Base-by-base conservation (phyloP, 441 rosid species). In the Pelargonium australe region DNA sequence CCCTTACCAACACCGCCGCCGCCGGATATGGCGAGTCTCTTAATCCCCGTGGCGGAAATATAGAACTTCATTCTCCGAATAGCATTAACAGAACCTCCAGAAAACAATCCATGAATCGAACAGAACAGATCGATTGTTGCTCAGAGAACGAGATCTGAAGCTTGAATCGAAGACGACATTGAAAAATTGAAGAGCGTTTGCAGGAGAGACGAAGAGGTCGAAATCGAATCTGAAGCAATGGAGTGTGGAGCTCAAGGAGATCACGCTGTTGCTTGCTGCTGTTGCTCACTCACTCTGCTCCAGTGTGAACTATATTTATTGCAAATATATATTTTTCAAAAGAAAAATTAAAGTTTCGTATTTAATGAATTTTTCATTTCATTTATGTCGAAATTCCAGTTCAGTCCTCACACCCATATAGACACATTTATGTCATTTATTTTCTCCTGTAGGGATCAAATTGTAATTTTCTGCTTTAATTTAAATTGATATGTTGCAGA, bases 31-130 rank as follows among this genome's bases (percentile, higher is more conserved):
- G 84, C 78, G 44, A 87, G 79, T 74, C 76, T 87, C 85, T 84
- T 91, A 37, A 91, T 81, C 73, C 87, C 96, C 14, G 80, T 67
- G 61, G 88, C 80, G 37, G 94, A 91, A 75, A 88, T 80, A 81
- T 85, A 84, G 28, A 85, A 81, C 91, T 85, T 91, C 94, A 88
- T 87, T 41, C 64, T 67, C 73, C 14, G 17, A 55, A 7, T 28
- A 28, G 34, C 34, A 28, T 28, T 0, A 28, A 28, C 34, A 28
- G 34, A 28, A 28, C 34, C 64, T 28, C 64, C 73, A 80, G 64
- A 64, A 7, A 55, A 17, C 67, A 67, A 75, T 78, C 81, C 85
- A 80, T 77, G 73, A 73, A 79, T 68, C 66, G 77, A 53, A 6
- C 17, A n/a, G 0, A 12, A 2, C 57, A 16, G 17, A 51, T 14